These are phyloP conservation scores for Simplicillium sp. DNA, from an alignment of 2,329 filamentous ascomycete species.

Conservation along the genomic window DNA sequence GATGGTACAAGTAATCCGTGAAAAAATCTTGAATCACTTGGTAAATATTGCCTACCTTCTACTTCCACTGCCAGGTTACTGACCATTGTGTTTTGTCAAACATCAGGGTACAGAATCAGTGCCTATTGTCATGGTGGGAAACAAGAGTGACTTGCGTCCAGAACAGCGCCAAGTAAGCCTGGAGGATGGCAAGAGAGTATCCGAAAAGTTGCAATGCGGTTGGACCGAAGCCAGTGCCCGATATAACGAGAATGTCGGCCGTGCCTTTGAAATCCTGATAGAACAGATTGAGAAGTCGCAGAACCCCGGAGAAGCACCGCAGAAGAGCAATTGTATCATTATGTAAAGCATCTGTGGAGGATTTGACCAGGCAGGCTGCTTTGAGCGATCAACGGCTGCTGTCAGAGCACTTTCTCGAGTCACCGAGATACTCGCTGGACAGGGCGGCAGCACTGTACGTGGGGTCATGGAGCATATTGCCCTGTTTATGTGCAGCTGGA, in stretches of 20 bases:
- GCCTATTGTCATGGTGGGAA: conserved; percentile 89
- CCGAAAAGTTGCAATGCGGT: conserved; percentile 80
- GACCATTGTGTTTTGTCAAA: not conserved
- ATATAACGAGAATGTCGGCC: conserved; percentile 87
- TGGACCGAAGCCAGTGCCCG: conserved; percentile 93
- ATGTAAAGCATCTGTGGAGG: conserved; percentile 55
- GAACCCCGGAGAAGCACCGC: conserved; percentile 76
- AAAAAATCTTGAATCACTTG: conserved; percentile 94
- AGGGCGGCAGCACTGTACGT: no score
- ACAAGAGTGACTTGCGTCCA: conserved; percentile 88
- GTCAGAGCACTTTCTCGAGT: no score
- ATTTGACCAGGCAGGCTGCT: not conserved
- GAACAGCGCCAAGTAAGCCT: conserved; percentile 85
- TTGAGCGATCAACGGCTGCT: no score
- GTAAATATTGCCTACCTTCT: conserved; percentile 41
- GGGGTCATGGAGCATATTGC: no score
- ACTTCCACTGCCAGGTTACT: not conserved
- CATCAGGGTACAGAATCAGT: conserved; percentile 79
- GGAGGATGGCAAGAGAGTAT: conserved; percentile 77
- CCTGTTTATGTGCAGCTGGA: no score
- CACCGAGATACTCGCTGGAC: no score
- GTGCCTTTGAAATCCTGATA: conserved; percentile 90
- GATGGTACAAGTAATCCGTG: conserved; percentile 91
- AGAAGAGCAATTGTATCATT: conserved; percentile 69
- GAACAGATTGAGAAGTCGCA: conserved; percentile 90